Conservation (phyloP, 768 basidiomycete genomes). For the Suillus paluster region DNA sequence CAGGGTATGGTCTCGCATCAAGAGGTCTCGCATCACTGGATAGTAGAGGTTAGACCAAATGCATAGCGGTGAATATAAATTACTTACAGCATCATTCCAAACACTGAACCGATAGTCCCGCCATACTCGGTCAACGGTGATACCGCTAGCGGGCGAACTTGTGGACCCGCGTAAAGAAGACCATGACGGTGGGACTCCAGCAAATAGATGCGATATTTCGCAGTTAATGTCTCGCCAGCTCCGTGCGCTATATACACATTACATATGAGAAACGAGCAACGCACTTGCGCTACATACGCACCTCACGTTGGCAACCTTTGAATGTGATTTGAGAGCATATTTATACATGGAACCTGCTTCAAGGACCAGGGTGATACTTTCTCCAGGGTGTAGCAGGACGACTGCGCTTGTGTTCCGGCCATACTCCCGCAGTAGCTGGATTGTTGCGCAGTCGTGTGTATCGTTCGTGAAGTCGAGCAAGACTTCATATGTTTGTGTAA, state of each 20-base stretch:
- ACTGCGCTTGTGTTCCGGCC: conserved; percentile 57
- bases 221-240: conserved; percentile 70
- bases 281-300: conserved; percentile 36
- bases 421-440: conserved; percentile 69
- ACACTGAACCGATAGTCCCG: conserved; percentile 67
- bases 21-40: conserved; percentile 20
- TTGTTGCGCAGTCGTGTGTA: conserved; percentile 62
- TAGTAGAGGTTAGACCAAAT: conserved; percentile 16
- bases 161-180: conserved; percentile 37
- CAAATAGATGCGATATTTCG: conserved; percentile 63
- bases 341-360: conserved; percentile 72
- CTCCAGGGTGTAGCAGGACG: conserved; percentile 62
- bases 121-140: conserved; percentile 70
- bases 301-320: conserved; percentile 73
- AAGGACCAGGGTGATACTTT: conserved; percentile 67
- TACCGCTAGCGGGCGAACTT: conserved; percentile 49
- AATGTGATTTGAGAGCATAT: conserved; percentile 68
- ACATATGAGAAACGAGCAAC: conserved; percentile 8
- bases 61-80: conserved; percentile 2
- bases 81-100: conserved; percentile 55
- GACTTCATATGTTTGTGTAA: conserved; percentile 63
- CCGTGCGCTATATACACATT: conserved; percentile 49
- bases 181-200: conserved; percentile 38
- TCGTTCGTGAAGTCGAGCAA: conserved; percentile 74
- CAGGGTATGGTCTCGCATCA: conserved; percentile 27